Conservation (phyloP, 257 asterid species). For the Solanum clarkiae region DNA sequence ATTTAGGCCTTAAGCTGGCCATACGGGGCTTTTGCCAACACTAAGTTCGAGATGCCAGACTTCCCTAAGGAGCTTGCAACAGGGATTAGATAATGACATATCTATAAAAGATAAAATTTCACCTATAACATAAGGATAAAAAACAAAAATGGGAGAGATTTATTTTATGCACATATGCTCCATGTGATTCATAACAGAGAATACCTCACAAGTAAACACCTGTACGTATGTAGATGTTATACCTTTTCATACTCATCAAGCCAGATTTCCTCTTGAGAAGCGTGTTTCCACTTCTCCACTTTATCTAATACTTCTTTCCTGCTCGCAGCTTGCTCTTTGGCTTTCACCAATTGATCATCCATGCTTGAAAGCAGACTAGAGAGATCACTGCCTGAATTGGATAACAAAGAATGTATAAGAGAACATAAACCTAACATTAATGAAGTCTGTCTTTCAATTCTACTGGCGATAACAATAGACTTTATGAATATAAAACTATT, state of each 20-base stretch:
- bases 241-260: slow-evolving; percentile 85
- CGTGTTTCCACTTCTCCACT: slow-evolving; percentile 76
- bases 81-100: background rate
- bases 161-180: background rate
- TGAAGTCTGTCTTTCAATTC: background rate
- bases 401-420: background rate
- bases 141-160: background rate
- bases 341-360: slow-evolving; percentile 57
- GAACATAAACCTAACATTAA: background rate
- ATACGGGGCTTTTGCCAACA: background rate
- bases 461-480: background rate
- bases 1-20: background rate
- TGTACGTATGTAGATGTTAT: background rate
- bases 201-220: background rate
- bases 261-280: slow-evolving; percentile 73
- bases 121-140: background rate
- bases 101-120: background rate
- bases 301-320: slow-evolving; percentile 73
- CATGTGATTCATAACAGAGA: background rate
- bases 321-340: slow-evolving; percentile 63
- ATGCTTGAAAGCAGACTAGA: slow-evolving; percentile 52
- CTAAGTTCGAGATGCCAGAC: background rate
- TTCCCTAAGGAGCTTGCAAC: background rate
- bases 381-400: slow-evolving; percentile 44
- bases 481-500: background rate